Conservation (phyloP, 2,329 filamentous ascomycete genomes). For the Hortaea sp. region DNA sequence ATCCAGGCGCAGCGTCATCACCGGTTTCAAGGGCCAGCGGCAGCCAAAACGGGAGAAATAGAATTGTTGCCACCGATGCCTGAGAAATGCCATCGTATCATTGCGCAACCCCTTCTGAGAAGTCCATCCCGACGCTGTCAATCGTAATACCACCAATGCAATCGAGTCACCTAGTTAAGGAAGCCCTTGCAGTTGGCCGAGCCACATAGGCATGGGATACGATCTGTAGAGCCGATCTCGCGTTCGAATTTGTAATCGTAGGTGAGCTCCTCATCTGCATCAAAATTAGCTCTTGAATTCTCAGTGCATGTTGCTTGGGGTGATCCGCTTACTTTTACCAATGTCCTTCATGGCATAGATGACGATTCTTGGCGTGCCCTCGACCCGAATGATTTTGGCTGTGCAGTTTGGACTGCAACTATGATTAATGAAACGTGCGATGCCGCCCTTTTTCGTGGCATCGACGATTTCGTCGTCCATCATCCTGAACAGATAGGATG, state of each 20-base stretch:
- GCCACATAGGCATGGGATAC: conserved; percentile 94
- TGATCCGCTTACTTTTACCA: conserved; percentile 63
- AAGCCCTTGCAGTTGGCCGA: conserved; percentile 97
- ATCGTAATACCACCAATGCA: too few species aligned
- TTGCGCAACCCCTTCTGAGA: too few species aligned
- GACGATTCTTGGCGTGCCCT: conserved; percentile 95
- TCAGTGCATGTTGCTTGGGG: not conserved
- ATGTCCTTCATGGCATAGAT: conserved; percentile 97
- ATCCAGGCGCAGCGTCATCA: too few species aligned
- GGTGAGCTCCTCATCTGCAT: conserved; percentile 87
- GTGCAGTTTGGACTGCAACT: conserved; percentile 98
- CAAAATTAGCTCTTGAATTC: not conserved
- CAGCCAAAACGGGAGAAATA: too few species aligned
- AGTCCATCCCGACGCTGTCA: too few species aligned
- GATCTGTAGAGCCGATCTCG: conserved; percentile 86
- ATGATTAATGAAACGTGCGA: conserved; percentile 97
- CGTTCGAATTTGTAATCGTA: conserved; percentile 99
- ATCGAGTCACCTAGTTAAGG: conserved; percentile 60
- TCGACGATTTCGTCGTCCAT: conserved; percentile 97
- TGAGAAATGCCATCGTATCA: too few species aligned
- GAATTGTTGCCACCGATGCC: too few species aligned
- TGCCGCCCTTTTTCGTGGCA: conserved; percentile 95
- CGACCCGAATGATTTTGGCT: conserved; percentile 97
- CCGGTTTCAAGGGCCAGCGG: too few species aligned
- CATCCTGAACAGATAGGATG: conserved; percentile 95